These are phyloP conservation scores for Pythium sukuiense DNA, from an alignment of 352 stramenopile species.

Conservation along the genomic window DNA sequence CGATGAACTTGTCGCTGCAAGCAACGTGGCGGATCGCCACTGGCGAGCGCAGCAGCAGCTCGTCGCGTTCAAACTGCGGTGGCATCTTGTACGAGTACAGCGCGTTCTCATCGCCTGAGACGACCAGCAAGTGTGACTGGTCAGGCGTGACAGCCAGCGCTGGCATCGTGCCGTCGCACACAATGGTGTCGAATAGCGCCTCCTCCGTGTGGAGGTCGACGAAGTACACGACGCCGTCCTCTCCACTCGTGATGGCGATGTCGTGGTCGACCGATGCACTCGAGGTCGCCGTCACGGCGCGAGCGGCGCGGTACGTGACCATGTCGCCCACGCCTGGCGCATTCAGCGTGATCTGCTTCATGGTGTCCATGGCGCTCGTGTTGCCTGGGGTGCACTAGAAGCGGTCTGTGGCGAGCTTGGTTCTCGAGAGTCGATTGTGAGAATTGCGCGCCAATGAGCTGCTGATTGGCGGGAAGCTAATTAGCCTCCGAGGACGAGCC, in stretches of 20 bases:
- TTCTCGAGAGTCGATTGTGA: background rate
- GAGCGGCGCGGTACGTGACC: constrained; percentile 42
- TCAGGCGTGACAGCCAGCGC: constrained; percentile 70
- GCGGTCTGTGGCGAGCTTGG: background rate
- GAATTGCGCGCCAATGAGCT: constrained; percentile 6
- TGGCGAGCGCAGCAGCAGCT: constrained; percentile 69
- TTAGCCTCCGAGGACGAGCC: constrained; percentile 2
- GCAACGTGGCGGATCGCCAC: constrained; percentile 71
- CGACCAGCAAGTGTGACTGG: constrained; percentile 64
- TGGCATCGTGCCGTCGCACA: constrained; percentile 65
- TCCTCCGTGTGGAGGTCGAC: constrained; percentile 60
- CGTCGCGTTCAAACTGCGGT: constrained; percentile 43
- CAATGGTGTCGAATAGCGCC: constrained; percentile 43
- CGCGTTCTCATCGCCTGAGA: constrained; percentile 69
- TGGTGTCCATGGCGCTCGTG: constrained; percentile 50
- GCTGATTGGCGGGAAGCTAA: constrained; percentile 5
- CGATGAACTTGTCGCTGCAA: constrained; percentile 63
- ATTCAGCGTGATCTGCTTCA: constrained; percentile 81
- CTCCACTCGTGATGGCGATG: constrained; percentile 70
- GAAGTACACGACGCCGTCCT: constrained; percentile 80
- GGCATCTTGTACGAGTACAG: constrained; percentile 74
- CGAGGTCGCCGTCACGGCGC: constrained; percentile 40
- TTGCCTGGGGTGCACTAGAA: background rate
- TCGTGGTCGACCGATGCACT: constrained; percentile 36
- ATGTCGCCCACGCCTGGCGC: constrained; percentile 68